Conservation (phyloP, 192 early-diverging fungal species). For the Gonapodya prolifera region DNA sequence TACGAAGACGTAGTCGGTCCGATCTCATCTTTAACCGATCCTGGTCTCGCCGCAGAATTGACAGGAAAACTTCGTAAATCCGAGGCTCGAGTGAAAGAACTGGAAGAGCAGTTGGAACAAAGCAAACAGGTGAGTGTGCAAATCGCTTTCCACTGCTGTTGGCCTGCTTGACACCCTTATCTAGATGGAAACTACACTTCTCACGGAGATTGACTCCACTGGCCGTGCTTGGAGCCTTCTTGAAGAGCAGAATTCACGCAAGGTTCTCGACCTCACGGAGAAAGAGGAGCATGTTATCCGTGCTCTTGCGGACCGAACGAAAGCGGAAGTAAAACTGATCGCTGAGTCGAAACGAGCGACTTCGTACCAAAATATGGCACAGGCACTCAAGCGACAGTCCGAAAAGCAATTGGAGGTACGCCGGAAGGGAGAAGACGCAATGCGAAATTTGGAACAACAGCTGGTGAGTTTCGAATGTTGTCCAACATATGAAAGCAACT, state of each 20-base stretch:
- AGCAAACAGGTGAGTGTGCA: neutral
- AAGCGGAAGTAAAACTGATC: conserved; percentile 72
- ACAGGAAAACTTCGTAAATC: neutral
- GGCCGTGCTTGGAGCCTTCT: conserved; percentile 59
- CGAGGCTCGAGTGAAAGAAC: neutral
- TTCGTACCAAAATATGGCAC: conserved; percentile 42
- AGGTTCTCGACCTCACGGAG: conserved; percentile 58
- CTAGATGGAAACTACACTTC: conserved; percentile 37
- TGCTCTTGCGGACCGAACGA: conserved; percentile 70
- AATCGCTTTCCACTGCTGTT: conserved; percentile 8
- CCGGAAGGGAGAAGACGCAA: conserved; percentile 48
- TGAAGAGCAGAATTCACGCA: conserved; percentile 70
- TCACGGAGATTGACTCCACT: conserved; percentile 52
- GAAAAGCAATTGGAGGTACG: conserved; percentile 80
- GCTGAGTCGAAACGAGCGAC: conserved; percentile 58
- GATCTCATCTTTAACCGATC: neutral
- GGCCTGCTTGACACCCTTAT: conserved; percentile 7
- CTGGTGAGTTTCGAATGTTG: conserved; percentile 13
- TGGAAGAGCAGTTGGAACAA: neutral
- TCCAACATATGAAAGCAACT: neutral
- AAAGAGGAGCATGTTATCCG: conserved; percentile 71
- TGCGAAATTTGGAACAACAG: conserved; percentile 1
- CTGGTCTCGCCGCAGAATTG: neutral
- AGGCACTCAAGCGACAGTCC: conserved; percentile 57
- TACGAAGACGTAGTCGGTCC: neutral